Conservation (phyloP, 495 filamentous ascomycete genomes). For the Stereocaulon alpinum region DNA sequence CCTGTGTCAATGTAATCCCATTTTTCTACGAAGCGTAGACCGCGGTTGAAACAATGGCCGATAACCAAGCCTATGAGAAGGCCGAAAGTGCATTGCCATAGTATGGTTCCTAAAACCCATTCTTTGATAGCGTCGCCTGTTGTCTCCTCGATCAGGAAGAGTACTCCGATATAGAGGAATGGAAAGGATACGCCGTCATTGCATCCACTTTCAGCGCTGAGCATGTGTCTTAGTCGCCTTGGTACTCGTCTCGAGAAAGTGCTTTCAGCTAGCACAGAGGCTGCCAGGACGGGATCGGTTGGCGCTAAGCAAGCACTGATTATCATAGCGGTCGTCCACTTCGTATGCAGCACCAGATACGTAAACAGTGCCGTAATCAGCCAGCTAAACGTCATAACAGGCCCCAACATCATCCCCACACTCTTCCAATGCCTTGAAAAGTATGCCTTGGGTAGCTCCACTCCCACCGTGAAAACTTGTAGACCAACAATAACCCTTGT, state of each 20-base stretch:
- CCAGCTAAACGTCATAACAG: constrained; percentile 42
- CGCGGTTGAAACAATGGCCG: constrained; percentile 30
- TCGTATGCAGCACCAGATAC: constrained; percentile 28
- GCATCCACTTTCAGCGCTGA: constrained; percentile 40
- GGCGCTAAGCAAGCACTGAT: constrained; percentile 41
- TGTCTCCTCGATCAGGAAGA: constrained; percentile 25
- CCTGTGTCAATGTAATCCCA: constrained; percentile 30
- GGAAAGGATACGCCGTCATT: constrained; percentile 41
- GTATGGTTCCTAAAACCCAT: constrained; percentile 38
- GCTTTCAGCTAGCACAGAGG: constrained; percentile 35
- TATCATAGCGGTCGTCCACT: constrained; percentile 31
- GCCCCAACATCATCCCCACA: constrained; percentile 36
- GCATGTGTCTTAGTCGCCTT: constrained; percentile 34
- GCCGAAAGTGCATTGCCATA: constrained; percentile 40
- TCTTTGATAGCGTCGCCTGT: constrained; percentile 29
- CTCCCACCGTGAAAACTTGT: constrained; percentile 39
- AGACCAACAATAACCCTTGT: constrained; percentile 37
- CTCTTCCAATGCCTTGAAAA: constrained; percentile 34
- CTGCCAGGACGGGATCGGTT: constrained; percentile 42
- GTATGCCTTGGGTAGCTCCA: constrained; percentile 38
- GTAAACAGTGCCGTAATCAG: constrained; percentile 35
- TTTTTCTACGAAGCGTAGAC: constrained; percentile 30
- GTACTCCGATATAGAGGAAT: constrained; percentile 38
- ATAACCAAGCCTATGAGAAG: constrained; percentile 32
- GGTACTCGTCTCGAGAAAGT: constrained; percentile 37